Evolutionary conservation across 2,329 filamentous ascomycete genomes (phyloP).

Genomic region (Fusarium protoensiforme): DNA sequence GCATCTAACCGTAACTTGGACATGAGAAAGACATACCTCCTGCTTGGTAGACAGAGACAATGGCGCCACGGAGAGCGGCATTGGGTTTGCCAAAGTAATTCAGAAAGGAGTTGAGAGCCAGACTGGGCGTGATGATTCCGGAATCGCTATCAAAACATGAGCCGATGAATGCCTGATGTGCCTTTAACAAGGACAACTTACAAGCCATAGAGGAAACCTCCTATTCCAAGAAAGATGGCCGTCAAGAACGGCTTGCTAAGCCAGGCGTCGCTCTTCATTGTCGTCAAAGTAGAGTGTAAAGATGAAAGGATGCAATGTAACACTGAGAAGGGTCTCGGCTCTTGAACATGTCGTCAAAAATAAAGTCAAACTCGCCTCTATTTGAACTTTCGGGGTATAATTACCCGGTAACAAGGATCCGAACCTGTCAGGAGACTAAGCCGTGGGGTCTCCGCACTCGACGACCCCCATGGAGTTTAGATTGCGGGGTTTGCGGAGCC

Average conservation of each 20-base stretch:
- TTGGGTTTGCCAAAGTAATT: constrained; percentile 50
- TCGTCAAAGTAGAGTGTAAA: neutral
- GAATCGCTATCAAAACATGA: constrained; percentile 46
- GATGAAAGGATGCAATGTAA: neutral
- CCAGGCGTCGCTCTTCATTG: constrained; percentile 45
- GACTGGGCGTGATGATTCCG: constrained; percentile 54
- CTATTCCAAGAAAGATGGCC: constrained; percentile 52
- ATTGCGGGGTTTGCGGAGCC: constrained; percentile 29
- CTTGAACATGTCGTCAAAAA: neutral
- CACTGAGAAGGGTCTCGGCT: neutral
- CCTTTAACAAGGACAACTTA: constrained; percentile 22
- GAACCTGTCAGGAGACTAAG: neutral
- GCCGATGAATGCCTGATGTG: rapidly evolving
- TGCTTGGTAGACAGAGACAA: constrained; percentile 54
- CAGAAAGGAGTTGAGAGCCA: constrained; percentile 50
- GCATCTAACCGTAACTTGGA: neutral
- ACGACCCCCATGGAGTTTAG: constrained; percentile 21
- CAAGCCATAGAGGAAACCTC: constrained; percentile 55
- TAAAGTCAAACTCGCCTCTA: constrained; percentile 10
- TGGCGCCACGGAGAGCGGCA: constrained; percentile 50
- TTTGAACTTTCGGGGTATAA: constrained; percentile 11
- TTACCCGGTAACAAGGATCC: constrained; percentile 27
- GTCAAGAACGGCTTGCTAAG: constrained; percentile 53
- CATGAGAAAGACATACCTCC: constrained; percentile 42
- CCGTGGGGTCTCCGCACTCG: constrained; percentile 22